A percentile compares a stretch with the other conserved stretches of the same genome.
Conservation (phyloP, 108 stramenopile species). For the Nitzschia sp. region DNA sequence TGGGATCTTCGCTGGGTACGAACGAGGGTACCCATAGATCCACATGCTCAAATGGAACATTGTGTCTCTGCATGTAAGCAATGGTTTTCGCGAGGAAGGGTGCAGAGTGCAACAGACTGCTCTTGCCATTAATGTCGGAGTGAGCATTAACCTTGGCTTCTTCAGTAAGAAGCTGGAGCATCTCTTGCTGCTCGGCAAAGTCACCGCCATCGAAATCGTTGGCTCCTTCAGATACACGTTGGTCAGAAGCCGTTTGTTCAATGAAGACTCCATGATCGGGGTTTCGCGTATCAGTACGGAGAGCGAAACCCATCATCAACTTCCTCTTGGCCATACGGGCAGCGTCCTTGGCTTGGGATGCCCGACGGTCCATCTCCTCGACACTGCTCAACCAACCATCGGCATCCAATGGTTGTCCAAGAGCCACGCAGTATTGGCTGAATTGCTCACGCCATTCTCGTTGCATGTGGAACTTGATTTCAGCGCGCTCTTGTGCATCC, state of each 20-base stretch:
- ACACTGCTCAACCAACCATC: slow-evolving; percentile 70
- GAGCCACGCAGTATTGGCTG: slow-evolving; percentile 50
- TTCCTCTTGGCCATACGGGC: slow-evolving; percentile 66
- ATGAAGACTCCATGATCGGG: slow-evolving; percentile 75
- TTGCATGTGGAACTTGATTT: slow-evolving; percentile 84
- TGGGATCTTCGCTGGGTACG: slow-evolving; percentile 18
- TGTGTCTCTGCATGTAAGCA: slow-evolving; percentile 65
- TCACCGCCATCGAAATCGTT: slow-evolving; percentile 27
- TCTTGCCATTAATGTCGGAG: slow-evolving; percentile 49
- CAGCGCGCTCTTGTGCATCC: slow-evolving; percentile 69
- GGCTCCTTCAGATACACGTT: slow-evolving; percentile 27
- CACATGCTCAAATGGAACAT: slow-evolving; percentile 82
- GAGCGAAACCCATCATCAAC: slow-evolving; percentile 81
- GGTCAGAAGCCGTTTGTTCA: slow-evolving; percentile 50
- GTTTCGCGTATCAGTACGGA: slow-evolving; percentile 56
- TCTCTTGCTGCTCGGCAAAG: slow-evolving; percentile 33
- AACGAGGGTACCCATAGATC: slow-evolving; percentile 86
- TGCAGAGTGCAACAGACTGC: slow-evolving; percentile 60
- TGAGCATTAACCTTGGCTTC: slow-evolving; percentile 36
- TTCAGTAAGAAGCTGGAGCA: slow-evolving; percentile 44
- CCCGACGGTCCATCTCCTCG: slow-evolving; percentile 75
- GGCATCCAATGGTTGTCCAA: slow-evolving; percentile 68
- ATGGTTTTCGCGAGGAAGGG: slow-evolving; percentile 73
- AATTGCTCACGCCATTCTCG: slow-evolving; percentile 86
- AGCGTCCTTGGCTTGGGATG: slow-evolving; percentile 70